These are phyloP conservation scores for Penicillium lividum DNA, from an alignment of 495 filamentous ascomycete genomes.

Conservation along the genomic window DNA sequence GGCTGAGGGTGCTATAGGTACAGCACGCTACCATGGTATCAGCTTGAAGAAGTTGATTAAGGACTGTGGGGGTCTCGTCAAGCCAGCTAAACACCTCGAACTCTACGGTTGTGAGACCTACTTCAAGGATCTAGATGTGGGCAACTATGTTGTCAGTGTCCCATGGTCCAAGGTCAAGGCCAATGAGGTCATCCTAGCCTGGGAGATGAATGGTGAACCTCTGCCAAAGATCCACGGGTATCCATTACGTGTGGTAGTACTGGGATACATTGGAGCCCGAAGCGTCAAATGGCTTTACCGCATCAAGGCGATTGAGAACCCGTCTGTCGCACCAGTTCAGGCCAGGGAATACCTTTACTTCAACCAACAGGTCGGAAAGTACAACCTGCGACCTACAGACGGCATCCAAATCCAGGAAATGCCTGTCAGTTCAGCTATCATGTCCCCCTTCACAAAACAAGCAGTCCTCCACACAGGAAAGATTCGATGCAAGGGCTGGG, in stretches of 20 bases:
- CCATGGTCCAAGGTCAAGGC: conserved; percentile 65
- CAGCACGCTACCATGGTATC: conserved; percentile 61
- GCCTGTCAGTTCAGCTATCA: conserved; percentile 51
- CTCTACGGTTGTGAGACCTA: conserved; percentile 68
- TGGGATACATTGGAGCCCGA: conserved; percentile 58
- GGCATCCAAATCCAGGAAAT: conserved; percentile 51
- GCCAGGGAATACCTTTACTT: conserved; percentile 51
- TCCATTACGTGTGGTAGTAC: conserved; percentile 61
- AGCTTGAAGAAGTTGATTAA: conserved; percentile 68
- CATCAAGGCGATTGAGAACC: conserved; percentile 40
- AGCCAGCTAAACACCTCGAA: conserved; percentile 60
- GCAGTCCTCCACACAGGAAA: conserved; percentile 34
- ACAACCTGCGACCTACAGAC: conserved; percentile 34
- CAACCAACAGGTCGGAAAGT: conserved; percentile 37
- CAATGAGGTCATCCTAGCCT: conserved; percentile 67
- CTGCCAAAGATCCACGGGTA: conserved; percentile 67
- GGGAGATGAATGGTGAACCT: conserved; percentile 69
- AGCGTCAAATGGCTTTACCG: conserved; percentile 48
- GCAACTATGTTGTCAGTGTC: conserved; percentile 64
- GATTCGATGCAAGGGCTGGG: conserved; percentile 46
- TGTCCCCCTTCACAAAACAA: conserved; percentile 37
- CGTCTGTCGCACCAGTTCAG: conserved; percentile 46
- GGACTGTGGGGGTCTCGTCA: conserved; percentile 59
- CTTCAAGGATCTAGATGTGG: conserved; percentile 61
- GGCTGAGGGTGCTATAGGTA: conserved; percentile 68